phyloP scores from a whole-genome alignment of 257 asterid genomes.

The Handroanthus guayacan region DNA sequence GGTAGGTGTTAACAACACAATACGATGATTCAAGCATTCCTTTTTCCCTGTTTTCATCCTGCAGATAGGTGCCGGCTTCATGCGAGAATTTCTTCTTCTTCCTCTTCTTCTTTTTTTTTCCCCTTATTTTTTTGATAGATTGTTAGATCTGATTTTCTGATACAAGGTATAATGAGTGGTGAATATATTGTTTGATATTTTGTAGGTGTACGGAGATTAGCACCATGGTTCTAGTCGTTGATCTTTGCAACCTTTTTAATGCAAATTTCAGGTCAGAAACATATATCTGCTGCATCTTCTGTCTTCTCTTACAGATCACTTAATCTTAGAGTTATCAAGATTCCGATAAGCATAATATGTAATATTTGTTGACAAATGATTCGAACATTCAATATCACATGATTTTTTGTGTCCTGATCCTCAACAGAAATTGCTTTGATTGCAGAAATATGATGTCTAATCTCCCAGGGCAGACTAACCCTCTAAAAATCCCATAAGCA shows the following conservation, averaged over 20 bases:
- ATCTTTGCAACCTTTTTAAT: slow-evolving; percentile 49
- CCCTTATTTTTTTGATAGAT: too few species aligned
- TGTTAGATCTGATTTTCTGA: not conserved
- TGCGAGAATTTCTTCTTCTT: not conserved
- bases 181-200: slow-evolving; percentile 9
- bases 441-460: slow-evolving; percentile 79
- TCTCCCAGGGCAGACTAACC: slow-evolving; percentile 76
- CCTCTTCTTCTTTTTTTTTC: not conserved
- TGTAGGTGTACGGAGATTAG: slow-evolving; percentile 86
- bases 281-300: not conserved
- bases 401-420: not conserved
- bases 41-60: not conserved
- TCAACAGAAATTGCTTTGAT: slow-evolving; percentile 14
- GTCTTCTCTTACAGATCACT: too few species aligned
- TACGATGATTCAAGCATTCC: not conserved
- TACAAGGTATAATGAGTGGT: not conserved
- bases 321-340: not conserved
- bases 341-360: not conserved
- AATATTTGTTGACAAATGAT: too few species aligned
- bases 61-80: not conserved
- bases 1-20: slow-evolving; percentile 39
- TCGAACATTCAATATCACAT: not conserved
- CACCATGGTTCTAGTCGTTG: slow-evolving; percentile 53
- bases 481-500: slow-evolving; percentile 57
- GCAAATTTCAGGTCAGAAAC: slow-evolving; percentile 57